Evolutionary conservation across 805 yeast genomes (phyloP).

Genomic region (Yamadazyma sp.): DNA sequence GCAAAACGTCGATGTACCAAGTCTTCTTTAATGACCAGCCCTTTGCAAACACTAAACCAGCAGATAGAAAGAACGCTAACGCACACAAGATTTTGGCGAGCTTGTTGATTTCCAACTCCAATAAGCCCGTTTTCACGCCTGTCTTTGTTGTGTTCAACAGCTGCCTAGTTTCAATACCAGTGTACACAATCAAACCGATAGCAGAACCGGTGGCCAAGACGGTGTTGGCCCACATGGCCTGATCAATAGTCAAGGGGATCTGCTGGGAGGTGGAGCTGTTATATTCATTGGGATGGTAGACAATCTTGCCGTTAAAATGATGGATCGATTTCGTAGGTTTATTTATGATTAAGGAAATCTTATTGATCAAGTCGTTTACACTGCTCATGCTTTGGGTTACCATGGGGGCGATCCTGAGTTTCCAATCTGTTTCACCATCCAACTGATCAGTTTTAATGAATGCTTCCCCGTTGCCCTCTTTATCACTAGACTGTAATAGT

Average conservation of each 20-base stretch:
- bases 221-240: conserved; percentile 97
- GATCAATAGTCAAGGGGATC: conserved; percentile 76
- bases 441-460: conserved; percentile 96
- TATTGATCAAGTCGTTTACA: conserved; percentile 51
- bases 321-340: conserved; percentile 86
- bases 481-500: conserved; percentile 69
- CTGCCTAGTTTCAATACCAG: conserved; percentile 93
- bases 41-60: conserved; percentile 74
- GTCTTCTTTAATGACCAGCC: conserved; percentile 59
- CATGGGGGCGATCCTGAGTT: conserved; percentile 74
- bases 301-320: conserved; percentile 71
- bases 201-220: conserved; percentile 94
- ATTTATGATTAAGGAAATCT: conserved; percentile 60
- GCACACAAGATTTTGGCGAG: conserved; percentile 86
- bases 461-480: conserved; percentile 76
- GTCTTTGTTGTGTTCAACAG: conserved; percentile 88
- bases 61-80: conserved; percentile 77
- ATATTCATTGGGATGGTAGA: conserved; percentile 41
- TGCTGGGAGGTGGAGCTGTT: conserved; percentile 31
- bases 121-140: conserved; percentile 83
- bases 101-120: conserved; percentile 87
- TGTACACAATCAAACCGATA: conserved; percentile 82
- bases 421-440: conserved; percentile 99
- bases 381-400: conserved; percentile 60
- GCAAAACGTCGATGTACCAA: conserved; percentile 91